Evolutionary conservation across 2,329 filamentous ascomycete species (phyloP).

Genomic region (Microsporum audouinii): DNA sequence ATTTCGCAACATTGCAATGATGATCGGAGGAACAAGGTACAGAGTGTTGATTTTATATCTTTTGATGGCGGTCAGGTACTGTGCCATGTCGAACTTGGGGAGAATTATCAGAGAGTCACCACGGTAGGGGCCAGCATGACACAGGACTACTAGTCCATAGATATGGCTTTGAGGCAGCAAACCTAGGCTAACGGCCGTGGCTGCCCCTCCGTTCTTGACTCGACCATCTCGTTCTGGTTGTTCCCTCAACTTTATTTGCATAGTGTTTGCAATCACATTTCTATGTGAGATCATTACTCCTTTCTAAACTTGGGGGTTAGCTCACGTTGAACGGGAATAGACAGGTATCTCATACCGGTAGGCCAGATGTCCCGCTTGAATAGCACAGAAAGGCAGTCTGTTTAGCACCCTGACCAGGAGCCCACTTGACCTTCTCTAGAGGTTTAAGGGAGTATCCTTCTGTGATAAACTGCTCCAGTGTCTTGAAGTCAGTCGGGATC

Average conservation of each 20-base stretch:
- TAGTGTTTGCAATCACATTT: conserved; percentile 65
- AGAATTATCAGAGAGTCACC: conserved; percentile 65
- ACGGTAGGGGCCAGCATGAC: conserved; percentile 53
- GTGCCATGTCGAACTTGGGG: conserved; percentile 59
- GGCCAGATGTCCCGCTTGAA: conserved; percentile 66
- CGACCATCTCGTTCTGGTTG: conserved; percentile 22
- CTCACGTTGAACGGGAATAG: background rate
- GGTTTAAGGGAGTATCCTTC: conserved; percentile 41
- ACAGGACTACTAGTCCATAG: conserved; percentile 62
- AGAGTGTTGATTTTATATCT: conserved; percentile 56
- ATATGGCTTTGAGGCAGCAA: conserved; percentile 75
- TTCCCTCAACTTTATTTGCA: conserved; percentile 50
- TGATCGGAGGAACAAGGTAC: conserved; percentile 66
- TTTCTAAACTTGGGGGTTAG: conserved; percentile 44
- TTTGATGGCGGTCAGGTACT: conserved; percentile 53
- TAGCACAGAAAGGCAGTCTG: conserved; percentile 69
- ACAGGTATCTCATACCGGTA: conserved; percentile 47
- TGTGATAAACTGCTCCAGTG: conserved; percentile 53
- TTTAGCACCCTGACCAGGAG: conserved; percentile 37
- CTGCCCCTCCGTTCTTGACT: conserved; percentile 26
- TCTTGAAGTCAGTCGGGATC: conserved; percentile 42
- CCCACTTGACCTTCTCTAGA: conserved; percentile 32
- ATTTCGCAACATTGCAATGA: conserved; percentile 63
- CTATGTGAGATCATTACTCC: conserved; percentile 71
- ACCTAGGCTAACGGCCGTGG: conserved; percentile 52